Conservation (phyloP, 441 rosid genomes). For the Daphne laureola region DNA sequence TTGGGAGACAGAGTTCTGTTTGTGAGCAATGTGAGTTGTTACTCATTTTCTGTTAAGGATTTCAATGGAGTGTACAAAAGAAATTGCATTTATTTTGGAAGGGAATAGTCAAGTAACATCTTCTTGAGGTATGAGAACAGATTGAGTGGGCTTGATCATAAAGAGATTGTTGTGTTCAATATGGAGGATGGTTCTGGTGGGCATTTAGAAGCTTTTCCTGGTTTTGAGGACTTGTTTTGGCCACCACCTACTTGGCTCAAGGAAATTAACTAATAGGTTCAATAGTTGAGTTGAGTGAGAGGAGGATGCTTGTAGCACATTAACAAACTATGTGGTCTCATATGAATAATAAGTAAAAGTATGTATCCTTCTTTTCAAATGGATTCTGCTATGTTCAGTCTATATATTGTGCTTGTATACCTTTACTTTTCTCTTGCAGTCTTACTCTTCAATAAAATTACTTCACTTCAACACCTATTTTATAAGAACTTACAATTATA, state of each 20-base stretch:
- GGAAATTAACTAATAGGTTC: too few relatives aligned
- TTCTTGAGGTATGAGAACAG: not conserved
- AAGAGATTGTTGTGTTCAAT: not conserved
- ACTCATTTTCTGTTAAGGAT: not conserved
- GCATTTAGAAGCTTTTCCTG: not conserved
- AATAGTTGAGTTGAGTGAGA: too few relatives aligned
- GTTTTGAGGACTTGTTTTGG: not conserved
- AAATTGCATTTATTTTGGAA: slow-evolving; percentile 9
- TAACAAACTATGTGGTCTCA: too few relatives aligned
- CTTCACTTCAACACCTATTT: too few relatives aligned
- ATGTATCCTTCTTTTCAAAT: too few relatives aligned
- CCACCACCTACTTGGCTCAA: slow-evolving; percentile 2
- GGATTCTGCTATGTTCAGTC: too few relatives aligned
- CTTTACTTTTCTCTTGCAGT: too few relatives aligned
- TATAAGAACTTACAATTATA: too few relatives aligned
- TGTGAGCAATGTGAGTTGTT: slow-evolving; percentile 2
- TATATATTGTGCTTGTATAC: too few relatives aligned
- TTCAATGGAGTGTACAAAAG: slow-evolving; percentile 1
- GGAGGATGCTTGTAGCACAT: too few relatives aligned
- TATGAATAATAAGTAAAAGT: too few relatives aligned
- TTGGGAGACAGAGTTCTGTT: slow-evolving; percentile 7
- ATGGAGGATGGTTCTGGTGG: not conserved
- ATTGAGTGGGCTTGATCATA: not conserved
- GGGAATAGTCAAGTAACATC: not conserved
- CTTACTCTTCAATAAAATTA: too few relatives aligned